Percentiles rank a stretch among this genome's conserved stretches.
These are phyloP conservation scores for Thelephora ganbajun DNA, from an alignment of 768 basidiomycete species.

Conservation along the genomic window DNA sequence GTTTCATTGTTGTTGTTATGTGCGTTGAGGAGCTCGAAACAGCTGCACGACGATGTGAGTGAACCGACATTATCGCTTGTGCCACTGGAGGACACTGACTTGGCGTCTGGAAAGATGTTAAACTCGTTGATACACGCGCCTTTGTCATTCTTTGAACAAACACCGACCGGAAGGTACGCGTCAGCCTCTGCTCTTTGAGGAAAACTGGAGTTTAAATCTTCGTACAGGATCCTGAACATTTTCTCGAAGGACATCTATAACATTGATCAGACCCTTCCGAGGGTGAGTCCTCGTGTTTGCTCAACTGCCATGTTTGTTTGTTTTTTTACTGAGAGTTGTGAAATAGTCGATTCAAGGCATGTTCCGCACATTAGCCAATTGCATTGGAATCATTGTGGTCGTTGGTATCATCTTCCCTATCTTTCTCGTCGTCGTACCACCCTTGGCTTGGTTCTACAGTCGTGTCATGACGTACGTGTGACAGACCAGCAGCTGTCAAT, in stretches of 20 bases:
- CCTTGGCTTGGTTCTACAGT: constrained; percentile 68
- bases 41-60: constrained; percentile 65
- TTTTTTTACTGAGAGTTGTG: not conserved
- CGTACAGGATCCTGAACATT: constrained; percentile 63
- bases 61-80: not conserved
- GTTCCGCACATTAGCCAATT: constrained; percentile 47
- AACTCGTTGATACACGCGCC: constrained; percentile 71
- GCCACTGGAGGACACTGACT: not conserved
- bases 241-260: constrained; percentile 85
- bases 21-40: constrained; percentile 56
- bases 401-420: constrained; percentile 74
- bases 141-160: constrained; percentile 79
- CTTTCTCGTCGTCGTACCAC: constrained; percentile 63
- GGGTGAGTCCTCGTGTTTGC: constrained; percentile 23
- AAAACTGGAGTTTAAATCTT: not conserved
- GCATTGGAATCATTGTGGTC: constrained; percentile 50
- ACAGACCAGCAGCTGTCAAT: not conserved
- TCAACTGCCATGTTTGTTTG: not conserved
- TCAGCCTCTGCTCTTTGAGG: not conserved
- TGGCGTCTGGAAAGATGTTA: constrained; percentile 44
- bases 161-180: constrained; percentile 66
- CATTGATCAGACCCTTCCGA: constrained; percentile 70
- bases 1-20: constrained; percentile 69
- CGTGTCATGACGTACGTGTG: constrained; percentile 62
- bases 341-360: constrained; percentile 47